These are phyloP conservation scores for Ceratobasidium sp. DNA, from an alignment of 1,284 basidiomycete genomes.

Conservation along the genomic window DNA sequence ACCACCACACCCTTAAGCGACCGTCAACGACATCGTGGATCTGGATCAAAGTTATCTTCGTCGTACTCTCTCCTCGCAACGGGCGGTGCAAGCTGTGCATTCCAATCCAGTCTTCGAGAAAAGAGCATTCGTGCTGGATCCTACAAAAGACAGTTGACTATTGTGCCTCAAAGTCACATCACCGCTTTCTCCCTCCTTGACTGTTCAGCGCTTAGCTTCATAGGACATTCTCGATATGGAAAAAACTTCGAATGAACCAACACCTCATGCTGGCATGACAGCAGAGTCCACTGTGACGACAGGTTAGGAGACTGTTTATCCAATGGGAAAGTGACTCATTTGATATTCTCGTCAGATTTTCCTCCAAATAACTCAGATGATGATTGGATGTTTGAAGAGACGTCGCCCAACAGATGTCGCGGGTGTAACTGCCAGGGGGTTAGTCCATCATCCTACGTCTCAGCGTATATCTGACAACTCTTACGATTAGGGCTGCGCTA, in stretches of 20 bases:
- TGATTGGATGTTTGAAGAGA: neutral
- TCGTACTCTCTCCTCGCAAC: neutral
- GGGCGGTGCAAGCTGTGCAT: slow-evolving; percentile 22
- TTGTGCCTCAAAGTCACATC: neutral
- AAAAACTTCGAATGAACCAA: neutral
- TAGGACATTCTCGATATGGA: too few species aligned
- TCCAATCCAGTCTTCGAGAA: neutral
- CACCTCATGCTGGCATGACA: slow-evolving; percentile 3
- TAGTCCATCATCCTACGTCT: too few species aligned
- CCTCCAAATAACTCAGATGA: neutral
- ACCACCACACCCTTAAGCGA: too few species aligned
- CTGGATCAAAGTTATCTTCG: neutral
- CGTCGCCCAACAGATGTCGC: neutral
- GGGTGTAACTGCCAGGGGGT: neutral
- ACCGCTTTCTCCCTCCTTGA: neutral
- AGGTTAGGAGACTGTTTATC: neutral
- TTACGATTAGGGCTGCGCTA: neutral
- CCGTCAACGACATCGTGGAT: too few species aligned
- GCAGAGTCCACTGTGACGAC: neutral
- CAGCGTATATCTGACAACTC: too few species aligned
- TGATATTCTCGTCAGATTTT: neutral
- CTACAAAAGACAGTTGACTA: neutral
- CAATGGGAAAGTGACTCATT: neutral
- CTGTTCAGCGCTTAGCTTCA: too few species aligned
- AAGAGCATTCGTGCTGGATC: neutral